These are phyloP conservation scores for Aristolochia californica DNA, from an alignment of 164 flowering plant genomes.

Conservation along the genomic window DNA sequence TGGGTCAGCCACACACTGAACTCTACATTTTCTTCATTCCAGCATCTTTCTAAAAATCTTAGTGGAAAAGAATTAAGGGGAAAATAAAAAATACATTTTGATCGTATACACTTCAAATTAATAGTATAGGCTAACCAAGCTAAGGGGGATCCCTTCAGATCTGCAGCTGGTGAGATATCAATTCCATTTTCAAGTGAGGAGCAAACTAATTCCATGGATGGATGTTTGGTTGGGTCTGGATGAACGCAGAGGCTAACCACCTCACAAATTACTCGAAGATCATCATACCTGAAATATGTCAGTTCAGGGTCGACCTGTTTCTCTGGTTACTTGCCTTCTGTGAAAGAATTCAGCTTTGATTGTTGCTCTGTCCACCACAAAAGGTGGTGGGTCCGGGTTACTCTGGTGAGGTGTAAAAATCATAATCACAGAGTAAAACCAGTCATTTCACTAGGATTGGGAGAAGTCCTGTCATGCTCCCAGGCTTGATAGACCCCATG, in stretches of 20 bases:
- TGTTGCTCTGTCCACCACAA: too few relatives aligned
- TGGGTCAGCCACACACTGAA: slow-evolving; percentile 3
- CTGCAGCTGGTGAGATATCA: slow-evolving; percentile 46
- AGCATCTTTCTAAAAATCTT: slow-evolving; percentile 17
- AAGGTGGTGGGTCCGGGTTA: too few relatives aligned
- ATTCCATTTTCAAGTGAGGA: slow-evolving; percentile 53
- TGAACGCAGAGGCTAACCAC: slow-evolving; percentile 54
- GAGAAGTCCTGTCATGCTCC: too few relatives aligned
- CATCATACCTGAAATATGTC: slow-evolving; percentile 56
- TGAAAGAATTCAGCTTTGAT: too few relatives aligned
- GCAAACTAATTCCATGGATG: slow-evolving; percentile 50
- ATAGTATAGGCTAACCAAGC: slow-evolving; percentile 78
- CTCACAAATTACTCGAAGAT: slow-evolving; percentile 62
- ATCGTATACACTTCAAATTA: slow-evolving; percentile 15
- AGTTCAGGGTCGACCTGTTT: slow-evolving; percentile 81
- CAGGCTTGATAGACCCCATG: too few relatives aligned
- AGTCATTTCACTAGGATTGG: too few relatives aligned
- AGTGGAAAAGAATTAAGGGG: slow-evolving; percentile 5
- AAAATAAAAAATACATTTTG: slow-evolving; percentile 5
- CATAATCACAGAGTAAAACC: too few relatives aligned
- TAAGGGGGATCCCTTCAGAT: slow-evolving; percentile 65
- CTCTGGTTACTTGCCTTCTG: too few relatives aligned
- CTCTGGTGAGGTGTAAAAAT: too few relatives aligned
- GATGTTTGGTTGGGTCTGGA: slow-evolving; percentile 33
- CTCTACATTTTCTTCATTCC: slow-evolving; percentile 11